Conservation (phyloP, 2,329 filamentous ascomycete species). For the Pleomassaria siparia region DNA sequence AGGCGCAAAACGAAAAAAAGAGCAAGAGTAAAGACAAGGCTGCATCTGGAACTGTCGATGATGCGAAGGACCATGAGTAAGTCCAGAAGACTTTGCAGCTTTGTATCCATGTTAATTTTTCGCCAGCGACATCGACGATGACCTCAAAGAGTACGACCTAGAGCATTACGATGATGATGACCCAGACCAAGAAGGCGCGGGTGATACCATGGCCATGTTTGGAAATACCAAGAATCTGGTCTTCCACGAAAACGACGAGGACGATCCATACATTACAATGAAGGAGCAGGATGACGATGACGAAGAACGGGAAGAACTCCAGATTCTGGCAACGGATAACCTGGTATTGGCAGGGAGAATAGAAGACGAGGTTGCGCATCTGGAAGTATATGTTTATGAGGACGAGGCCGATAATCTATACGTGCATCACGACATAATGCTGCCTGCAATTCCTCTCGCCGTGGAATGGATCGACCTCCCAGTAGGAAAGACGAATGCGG, state of each 20-base stretch:
- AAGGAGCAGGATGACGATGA: conserved; percentile 71
- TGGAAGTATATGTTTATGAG: conserved; percentile 98
- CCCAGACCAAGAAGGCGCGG: conserved; percentile 60
- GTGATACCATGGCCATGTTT: conserved; percentile 85
- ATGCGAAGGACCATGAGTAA: conserved; percentile 23
- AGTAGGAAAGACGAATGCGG: conserved; percentile 68
- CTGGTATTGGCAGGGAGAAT: conserved; percentile 89
- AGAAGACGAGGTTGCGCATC: conserved; percentile 93
- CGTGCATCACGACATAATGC: conserved; percentile 99
- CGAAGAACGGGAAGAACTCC: conserved; percentile 89
- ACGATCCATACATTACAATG: conserved; percentile 95
- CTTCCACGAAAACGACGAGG: conserved; percentile 91
- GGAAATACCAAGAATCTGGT: conserved; percentile 91
- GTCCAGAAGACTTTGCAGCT: not conserved
- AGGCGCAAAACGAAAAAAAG: conserved; percentile 57
- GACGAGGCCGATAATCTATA: conserved; percentile 95
- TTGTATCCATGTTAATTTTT: conserved; percentile 12
- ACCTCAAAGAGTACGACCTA: conserved; percentile 93
- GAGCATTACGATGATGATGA: conserved; percentile 92
- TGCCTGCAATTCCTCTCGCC: conserved; percentile 92
- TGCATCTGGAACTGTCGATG: conserved; percentile 15
- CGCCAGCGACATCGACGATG: conserved; percentile 64
- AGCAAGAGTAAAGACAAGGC: conserved; percentile 28
- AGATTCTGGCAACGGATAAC: conserved; percentile 91
- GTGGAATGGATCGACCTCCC: conserved; percentile 94